Evolutionary conservation across 1,139 yeast genomes (phyloP).

Genomic region (Tardiomyces depauwii): DNA sequence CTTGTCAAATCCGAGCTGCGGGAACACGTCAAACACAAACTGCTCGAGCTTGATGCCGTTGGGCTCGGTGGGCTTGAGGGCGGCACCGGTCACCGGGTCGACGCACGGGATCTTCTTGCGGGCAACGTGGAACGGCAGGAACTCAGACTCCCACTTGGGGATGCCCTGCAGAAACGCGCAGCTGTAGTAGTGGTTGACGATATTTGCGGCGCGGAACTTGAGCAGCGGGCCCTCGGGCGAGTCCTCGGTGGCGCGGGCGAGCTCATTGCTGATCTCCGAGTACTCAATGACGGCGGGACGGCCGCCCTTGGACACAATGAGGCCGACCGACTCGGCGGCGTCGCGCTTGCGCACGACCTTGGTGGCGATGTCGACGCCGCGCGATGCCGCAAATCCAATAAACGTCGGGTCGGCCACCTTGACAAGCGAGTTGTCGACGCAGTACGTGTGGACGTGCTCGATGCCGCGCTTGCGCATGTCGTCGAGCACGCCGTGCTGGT

Average conservation of each 20-base stretch:
- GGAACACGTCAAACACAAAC: slow-evolving; percentile 93
- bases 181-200: slow-evolving; percentile 92
- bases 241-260: slow-evolving; percentile 53
- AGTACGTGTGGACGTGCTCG: slow-evolving; percentile 89
- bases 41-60: slow-evolving; percentile 95
- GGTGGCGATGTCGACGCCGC: slow-evolving; percentile 65
- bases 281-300: slow-evolving; percentile 92
- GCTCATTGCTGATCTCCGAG: slow-evolving; percentile 71
- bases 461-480: slow-evolving; percentile 64
- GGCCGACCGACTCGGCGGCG: slow-evolving; percentile 82
- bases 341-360: slow-evolving; percentile 92
- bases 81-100: slow-evolving; percentile 36
- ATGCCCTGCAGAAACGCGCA: slow-evolving; percentile 53
- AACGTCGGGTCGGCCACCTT: slow-evolving; percentile 92
- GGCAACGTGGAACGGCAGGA: slow-evolving; percentile 88
- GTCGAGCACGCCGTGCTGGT: slow-evolving; percentile 48
- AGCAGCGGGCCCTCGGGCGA: slow-evolving; percentile 39
- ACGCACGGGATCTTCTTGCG: slow-evolving; percentile 71
- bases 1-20: slow-evolving; percentile 54
- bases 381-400: slow-evolving; percentile 65
- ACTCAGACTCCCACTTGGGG: slow-evolving; percentile 58
- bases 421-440: slow-evolving; percentile 90
- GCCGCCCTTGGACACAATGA: slow-evolving; percentile 56
- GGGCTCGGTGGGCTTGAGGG: slow-evolving; percentile 53
- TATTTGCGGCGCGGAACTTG: slow-evolving; percentile 86